Base-by-base conservation (phyloP, 495 filamentous ascomycete genomes). In the Geoglossum glabrum region DNA sequence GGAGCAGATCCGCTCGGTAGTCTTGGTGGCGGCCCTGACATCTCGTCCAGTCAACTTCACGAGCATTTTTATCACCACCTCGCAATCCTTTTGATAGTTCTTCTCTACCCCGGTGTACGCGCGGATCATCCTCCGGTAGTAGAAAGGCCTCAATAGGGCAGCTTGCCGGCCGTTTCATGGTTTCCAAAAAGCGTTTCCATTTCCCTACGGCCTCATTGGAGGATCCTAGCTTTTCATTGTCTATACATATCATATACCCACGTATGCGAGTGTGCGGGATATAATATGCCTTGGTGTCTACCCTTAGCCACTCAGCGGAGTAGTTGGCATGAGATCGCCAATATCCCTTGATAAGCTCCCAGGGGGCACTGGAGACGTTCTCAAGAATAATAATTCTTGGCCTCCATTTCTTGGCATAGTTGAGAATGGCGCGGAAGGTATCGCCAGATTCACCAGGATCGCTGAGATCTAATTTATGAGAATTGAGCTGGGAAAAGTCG, bases 241-340 rank as follows among this genome's bases (percentile, higher is more conserved):
- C 74, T 11, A 87, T 62, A 27, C 79, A 81, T 30, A 87, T 67
- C 66, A 90, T 75, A 63, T 92, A 94, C 5, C 80, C 79, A 46
- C 87, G 75, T 33, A 72, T 71, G 0, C 87, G 72, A 5, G 87
- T 94, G 38, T 94, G 87, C 0, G 87, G 87, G 1, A 93, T 69
- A 51, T 87, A 89, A 64, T 76, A 90, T 0, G 85, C 63, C 64
- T 90, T 92, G 1, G 81, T 83, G 62, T 94, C 86, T 0, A 86
- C 63, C 5, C 66, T 59, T 5, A 65, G 31, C 15, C 67, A 69
- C 5, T 61, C 59, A 1, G 74, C 72, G 0, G 71, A 62, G 64
- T 92, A 94, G 15, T 73, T 76, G 4, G 69, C 65, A 0, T 69
- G 61, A 15, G 23, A 27, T 30, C 17, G 25, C 66, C 81, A 80